These are phyloP conservation scores for Diaporthe vexans DNA, from an alignment of 2,329 filamentous ascomycete species.

Conservation along the genomic window DNA sequence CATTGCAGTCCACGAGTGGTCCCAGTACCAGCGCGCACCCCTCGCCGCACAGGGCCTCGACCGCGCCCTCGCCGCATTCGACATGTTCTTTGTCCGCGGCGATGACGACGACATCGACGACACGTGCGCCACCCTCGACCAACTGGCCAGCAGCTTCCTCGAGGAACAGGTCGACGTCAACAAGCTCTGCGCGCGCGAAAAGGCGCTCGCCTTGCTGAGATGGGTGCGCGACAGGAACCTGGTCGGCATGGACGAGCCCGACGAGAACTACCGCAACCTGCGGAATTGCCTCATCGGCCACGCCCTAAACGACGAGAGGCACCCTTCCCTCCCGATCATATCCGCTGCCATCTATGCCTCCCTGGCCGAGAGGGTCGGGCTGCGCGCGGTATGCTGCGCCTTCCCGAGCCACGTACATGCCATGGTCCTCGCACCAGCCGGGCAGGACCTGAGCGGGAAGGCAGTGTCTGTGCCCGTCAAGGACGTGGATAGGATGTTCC, in stretches of 20 bases:
- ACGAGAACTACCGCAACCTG: constrained; percentile 80
- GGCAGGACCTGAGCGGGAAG: constrained; percentile 71
- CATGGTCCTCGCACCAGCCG: constrained; percentile 75
- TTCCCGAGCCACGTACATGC: constrained; percentile 90
- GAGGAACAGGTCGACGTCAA: constrained; percentile 64
- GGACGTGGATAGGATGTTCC: constrained; percentile 74
- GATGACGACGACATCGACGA: constrained; percentile 79
- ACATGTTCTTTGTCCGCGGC: constrained; percentile 87
- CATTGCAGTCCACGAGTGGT: constrained; percentile 85
- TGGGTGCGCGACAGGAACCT: constrained; percentile 80
- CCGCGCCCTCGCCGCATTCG: constrained; percentile 83
- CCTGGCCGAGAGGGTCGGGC: constrained; percentile 79
- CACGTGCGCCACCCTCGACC: constrained; percentile 75
- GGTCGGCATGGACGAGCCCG: constrained; percentile 76
- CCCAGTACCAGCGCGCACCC: constrained; percentile 60
- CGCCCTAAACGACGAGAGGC: constrained; percentile 78
- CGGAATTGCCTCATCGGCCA: constrained; percentile 91
- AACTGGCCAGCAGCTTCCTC: constrained; percentile 70
- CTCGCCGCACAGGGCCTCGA: constrained; percentile 67
- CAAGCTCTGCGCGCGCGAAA: constrained; percentile 72
- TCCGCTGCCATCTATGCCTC: constrained; percentile 90
- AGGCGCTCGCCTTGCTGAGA: constrained; percentile 75
- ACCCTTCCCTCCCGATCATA: constrained; percentile 88
- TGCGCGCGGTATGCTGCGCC: constrained; percentile 83
- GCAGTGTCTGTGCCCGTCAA: constrained; percentile 56